Base-by-base conservation (phyloP, 495 filamentous ascomycete species). In the Entonaema liquescens region DNA sequence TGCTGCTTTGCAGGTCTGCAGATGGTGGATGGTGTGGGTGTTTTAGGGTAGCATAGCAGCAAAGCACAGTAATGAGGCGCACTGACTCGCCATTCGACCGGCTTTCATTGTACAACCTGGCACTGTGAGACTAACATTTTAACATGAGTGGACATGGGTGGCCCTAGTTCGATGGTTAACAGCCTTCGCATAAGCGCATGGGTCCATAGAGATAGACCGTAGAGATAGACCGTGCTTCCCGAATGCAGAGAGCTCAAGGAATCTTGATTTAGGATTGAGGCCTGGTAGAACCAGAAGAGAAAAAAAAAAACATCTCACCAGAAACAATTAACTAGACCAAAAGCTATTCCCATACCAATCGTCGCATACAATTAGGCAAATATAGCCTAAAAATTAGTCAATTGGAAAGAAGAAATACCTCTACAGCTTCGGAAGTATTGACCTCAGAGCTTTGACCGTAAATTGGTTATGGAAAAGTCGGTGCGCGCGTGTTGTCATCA, bases 131-230 rank as follows among this genome's bases (percentile, higher is more conserved):
- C 38, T 71, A 62, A 64, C 38, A 66, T 21, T 58, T 58, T 35
- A 44, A 56, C 64, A 67, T 55, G 52, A 59, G 49, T n/a, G 0
- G 26, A 15, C 67, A 70, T 70, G 67, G 67, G 67, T 65, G 36
- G 55, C 28, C 70, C 70, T 42, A 59, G 70, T 69, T 53, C 40
- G 21, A 69, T 68, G 58, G 65, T 55, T 73, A 65, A 21, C 65
- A 73, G 58, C 65, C 70, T 62, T 73, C 62, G 52, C 70, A 73
- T 73, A 73, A 73, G 70, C 31, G 38, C 62, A 62, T 68, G 61
- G 65, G 65, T 53, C 65, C 33, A 62, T 8, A 17, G n/a, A 49
- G 56, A 66, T 56, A 33, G 25, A 68, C 65, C 62, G 65, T 73
- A 17, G n/a, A 49, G 56, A 66, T 56, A 33, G 25, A 68, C 65